These are phyloP conservation scores for Microascus cirrosus DNA, from an alignment of 2,329 filamentous ascomycete species.

Conservation along the genomic window DNA sequence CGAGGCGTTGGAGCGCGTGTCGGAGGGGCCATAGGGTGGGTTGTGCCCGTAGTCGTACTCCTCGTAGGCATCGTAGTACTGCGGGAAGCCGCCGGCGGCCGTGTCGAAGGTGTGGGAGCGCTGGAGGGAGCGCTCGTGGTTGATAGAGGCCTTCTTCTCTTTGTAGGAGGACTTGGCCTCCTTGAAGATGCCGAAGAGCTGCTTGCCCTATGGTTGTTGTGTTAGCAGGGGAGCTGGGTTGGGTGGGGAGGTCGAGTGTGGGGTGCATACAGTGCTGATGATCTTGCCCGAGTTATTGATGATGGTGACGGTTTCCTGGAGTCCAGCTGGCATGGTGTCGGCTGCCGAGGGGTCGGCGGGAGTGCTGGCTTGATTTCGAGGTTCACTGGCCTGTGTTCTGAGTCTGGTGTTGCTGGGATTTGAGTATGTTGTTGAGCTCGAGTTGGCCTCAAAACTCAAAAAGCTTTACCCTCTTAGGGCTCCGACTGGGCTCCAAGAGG, in stretches of 20 bases:
- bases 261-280: conserved; percentile 62
- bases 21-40: conserved; percentile 16
- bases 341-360: background rate
- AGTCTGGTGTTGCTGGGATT: background rate
- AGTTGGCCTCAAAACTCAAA: background rate
- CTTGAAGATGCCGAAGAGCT: conserved; percentile 81
- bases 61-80: conserved; percentile 17
- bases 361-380: background rate
- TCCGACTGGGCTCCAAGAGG: background rate
- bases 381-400: background rate
- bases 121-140: conserved; percentile 48
- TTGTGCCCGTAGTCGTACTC: conserved; percentile 11
- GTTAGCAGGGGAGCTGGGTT: background rate
- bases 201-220: conserved; percentile 57
- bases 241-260: conserved; percentile 9
- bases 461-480: background rate
- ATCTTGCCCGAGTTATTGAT: conserved; percentile 87
- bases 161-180: conserved; percentile 82
- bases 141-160: conserved; percentile 76
- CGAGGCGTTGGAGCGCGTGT: conserved; percentile 26
- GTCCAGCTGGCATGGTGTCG: background rate
- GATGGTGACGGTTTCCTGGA: conserved; percentile 66
- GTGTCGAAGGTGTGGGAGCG: conserved; percentile 49
- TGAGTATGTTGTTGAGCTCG: background rate
- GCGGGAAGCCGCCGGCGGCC: conserved; percentile 7